Evolutionary conservation across 1,284 basidiomycete genomes (phyloP).

Genomic region (Melampsora allii-populina): DNA sequence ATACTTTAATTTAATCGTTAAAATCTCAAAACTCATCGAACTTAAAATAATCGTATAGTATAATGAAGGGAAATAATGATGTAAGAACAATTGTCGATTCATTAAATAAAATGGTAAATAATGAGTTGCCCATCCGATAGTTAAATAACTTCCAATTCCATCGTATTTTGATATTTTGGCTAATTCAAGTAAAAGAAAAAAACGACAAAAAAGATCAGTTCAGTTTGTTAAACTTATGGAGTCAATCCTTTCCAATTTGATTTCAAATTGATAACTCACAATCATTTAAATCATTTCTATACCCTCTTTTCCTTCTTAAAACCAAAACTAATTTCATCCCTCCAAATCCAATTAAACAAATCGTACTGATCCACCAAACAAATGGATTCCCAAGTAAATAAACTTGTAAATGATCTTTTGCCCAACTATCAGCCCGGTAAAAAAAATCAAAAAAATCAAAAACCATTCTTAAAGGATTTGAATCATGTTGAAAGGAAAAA

Average conservation of each 20-base stretch:
- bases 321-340: conserved; percentile 71
- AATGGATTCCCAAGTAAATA: conserved; percentile 93
- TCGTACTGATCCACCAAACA: conserved; percentile 80
- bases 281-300: conserved; percentile 77
- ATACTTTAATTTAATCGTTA: conserved; percentile 73
- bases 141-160: conserved; percentile 80
- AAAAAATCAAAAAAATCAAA: neutral
- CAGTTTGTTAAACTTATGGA: no score
- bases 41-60: conserved; percentile 86
- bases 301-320: conserved; percentile 84
- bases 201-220: conserved; percentile 35
- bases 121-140: conserved; percentile 89
- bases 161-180: conserved; percentile 90
- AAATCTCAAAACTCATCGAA: conserved; percentile 76
- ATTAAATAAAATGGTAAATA: conserved; percentile 96
- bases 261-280: conserved; percentile 61
- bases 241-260: no score
- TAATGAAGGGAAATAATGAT: conserved; percentile 94
- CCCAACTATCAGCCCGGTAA: conserved; percentile 78
- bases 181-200: conserved; percentile 52
- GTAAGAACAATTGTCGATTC: conserved; percentile 91
- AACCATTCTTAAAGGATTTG: conserved; percentile 54
- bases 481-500: neutral
- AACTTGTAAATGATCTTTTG: conserved; percentile 89
- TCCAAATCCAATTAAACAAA: conserved; percentile 67